Percentiles rank a stretch among this genome's conserved stretches.
Evolutionary conservation across 441 rosid species (phyloP).

Genomic region (Eutrema salsugineum): DNA sequence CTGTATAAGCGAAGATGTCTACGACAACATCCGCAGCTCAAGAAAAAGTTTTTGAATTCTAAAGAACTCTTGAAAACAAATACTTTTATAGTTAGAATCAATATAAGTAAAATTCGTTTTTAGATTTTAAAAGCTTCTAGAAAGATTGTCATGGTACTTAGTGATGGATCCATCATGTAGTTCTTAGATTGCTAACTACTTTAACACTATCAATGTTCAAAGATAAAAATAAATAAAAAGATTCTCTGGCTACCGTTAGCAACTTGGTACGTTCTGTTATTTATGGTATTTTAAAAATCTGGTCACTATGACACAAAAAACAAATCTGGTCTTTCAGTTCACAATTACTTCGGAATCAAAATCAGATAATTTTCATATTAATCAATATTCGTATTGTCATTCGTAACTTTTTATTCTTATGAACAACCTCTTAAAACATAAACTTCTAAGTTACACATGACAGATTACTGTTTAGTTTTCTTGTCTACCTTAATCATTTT

Average conservation of each 20-base stretch:
- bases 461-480: too few relatives aligned
- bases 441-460: too few relatives aligned
- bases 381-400: neutral
- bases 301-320: too few relatives aligned
- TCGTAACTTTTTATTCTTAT: neutral
- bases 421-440: too few relatives aligned
- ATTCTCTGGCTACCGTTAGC: neutral
- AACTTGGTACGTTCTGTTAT: neutral
- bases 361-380: neutral
- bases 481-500: too few relatives aligned
- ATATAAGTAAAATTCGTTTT: neutral
- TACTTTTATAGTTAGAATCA: neutral
- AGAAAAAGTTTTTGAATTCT: neutral
- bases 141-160: slow-evolving; percentile 9
- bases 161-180: neutral
- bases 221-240: neutral
- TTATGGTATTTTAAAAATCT: neutral
- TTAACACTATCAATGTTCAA: neutral
- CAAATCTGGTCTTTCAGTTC: neutral
- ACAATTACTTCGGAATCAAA: neutral
- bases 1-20: neutral
- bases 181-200: neutral
- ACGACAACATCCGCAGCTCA: neutral
- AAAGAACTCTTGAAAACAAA: neutral
- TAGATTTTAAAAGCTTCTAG: neutral